Percentiles rank a stretch among this genome's conserved stretches.
Evolutionary conservation across 139 green algal genomes (phyloP).

Genomic region (Trebouxia sp.): DNA sequence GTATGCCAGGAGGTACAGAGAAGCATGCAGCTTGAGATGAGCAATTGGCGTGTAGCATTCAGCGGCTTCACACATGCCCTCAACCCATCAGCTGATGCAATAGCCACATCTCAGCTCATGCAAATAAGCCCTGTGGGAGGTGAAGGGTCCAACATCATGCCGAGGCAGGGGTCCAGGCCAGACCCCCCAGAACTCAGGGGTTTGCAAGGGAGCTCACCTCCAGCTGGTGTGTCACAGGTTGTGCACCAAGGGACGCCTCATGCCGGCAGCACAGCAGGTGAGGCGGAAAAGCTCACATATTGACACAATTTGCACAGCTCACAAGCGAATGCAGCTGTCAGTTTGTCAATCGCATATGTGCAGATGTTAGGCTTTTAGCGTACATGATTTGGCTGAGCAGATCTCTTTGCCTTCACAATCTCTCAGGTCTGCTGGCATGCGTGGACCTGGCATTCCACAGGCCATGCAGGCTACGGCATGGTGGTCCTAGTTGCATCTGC

Average conservation of each 20-base stretch:
- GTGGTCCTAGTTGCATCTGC: too few relatives aligned
- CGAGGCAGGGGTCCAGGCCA: not conserved
- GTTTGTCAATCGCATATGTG: too few relatives aligned
- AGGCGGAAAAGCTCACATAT: not conserved
- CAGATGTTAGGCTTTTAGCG: too few relatives aligned
- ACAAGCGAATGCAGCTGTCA: too few relatives aligned
- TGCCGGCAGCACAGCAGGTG: slow-evolving; percentile 14
- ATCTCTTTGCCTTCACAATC: too few relatives aligned
- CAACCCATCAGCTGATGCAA: not conserved
- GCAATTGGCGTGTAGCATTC: not conserved
- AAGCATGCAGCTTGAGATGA: not conserved
- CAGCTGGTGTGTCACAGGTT: not conserved
- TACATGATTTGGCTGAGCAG: too few relatives aligned
- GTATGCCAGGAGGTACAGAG: not conserved
- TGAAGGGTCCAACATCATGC: slow-evolving; percentile 9
- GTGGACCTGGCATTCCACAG: too few relatives aligned
- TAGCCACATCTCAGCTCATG: not conserved
- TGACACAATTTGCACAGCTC: too few relatives aligned
- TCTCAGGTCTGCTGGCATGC: too few relatives aligned
- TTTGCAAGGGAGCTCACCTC: not conserved
- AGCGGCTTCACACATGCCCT: too few relatives aligned
- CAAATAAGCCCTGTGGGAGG: not conserved
- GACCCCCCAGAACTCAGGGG: not conserved
- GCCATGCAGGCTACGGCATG: too few relatives aligned
- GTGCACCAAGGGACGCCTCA: not conserved